Conservation (phyloP, 176 grass and related monocot species). For the Puccinellia tenuiflora region DNA sequence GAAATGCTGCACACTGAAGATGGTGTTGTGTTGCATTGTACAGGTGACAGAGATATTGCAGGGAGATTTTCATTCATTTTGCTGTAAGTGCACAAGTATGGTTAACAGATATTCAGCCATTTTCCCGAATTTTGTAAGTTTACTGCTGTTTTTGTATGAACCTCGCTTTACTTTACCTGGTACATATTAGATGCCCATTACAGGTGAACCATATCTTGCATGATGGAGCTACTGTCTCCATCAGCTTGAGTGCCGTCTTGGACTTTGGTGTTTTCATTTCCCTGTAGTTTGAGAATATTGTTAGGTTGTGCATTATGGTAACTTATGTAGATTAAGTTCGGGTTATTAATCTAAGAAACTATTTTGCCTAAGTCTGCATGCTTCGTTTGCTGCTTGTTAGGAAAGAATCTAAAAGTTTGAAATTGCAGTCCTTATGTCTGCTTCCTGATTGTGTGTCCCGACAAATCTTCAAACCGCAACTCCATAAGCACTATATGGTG, state of each 20-base stretch:
- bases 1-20: slow-evolving; percentile 24
- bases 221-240: slow-evolving; percentile 35
- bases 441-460: background rate
- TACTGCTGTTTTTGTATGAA: background rate
- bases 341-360: background rate
- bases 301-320: background rate
- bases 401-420: background rate
- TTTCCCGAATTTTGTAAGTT: no score
- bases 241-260: slow-evolving; percentile 47
- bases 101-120: background rate
- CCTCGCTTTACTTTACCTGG: slow-evolving; percentile 33
- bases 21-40: background rate
- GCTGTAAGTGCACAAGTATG: slow-evolving; percentile 17
- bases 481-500: background rate
- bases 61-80: slow-evolving; percentile 27
- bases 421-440: background rate
- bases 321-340: background rate
- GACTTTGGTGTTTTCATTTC: slow-evolving; percentile 55
- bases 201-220: slow-evolving; percentile 84
- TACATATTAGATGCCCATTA: slow-evolving; percentile 60
- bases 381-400: background rate
- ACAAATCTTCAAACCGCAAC: background rate
- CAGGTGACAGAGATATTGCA: slow-evolving; percentile 31
- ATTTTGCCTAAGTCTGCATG: background rate
- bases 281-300: slow-evolving; percentile 33